Evolutionary conservation across 2,329 filamentous ascomycete genomes (phyloP).

Genomic region (Penicillium sp.): DNA sequence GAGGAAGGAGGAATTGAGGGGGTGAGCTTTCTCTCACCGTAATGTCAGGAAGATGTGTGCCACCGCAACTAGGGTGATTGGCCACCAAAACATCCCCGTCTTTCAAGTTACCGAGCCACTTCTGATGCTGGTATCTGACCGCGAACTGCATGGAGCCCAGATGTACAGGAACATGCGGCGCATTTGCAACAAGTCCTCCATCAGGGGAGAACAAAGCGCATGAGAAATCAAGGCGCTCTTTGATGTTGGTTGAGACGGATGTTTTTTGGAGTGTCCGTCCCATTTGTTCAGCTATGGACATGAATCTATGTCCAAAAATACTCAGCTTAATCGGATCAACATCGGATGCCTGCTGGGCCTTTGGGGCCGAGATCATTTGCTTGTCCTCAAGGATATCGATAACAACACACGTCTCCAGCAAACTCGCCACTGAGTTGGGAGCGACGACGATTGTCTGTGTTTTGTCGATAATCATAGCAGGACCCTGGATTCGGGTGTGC

Average conservation of each 20-base stretch:
- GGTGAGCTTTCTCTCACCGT: conserved; percentile 48
- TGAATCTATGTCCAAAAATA: conserved; percentile 53
- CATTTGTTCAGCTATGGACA: conserved; percentile 57
- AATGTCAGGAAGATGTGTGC: conserved; percentile 77
- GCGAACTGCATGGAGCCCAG: conserved; percentile 82
- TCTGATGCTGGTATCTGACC: conserved; percentile 68
- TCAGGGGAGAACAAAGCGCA: conserved; percentile 73
- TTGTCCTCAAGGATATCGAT: conserved; percentile 66
- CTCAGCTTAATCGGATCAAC: conserved; percentile 50
- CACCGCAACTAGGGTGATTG: conserved; percentile 78
- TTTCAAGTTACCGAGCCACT: conserved; percentile 72
- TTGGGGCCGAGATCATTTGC: conserved; percentile 27
- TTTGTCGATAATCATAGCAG: conserved; percentile 70
- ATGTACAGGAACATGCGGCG: conserved; percentile 75
- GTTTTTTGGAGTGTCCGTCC: conserved; percentile 53
- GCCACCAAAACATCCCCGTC: conserved; percentile 76
- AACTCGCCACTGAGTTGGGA: conserved; percentile 66
- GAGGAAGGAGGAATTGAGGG: too few species aligned
- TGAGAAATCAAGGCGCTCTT: conserved; percentile 79
- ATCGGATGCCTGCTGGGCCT: conserved; percentile 15
- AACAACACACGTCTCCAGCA: conserved; percentile 81
- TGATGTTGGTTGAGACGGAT: conserved; percentile 62
- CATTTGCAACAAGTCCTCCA: conserved; percentile 62
- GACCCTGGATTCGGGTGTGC: conserved; percentile 47
- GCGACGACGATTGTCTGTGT: conserved; percentile 84